phyloP scores from a whole-genome alignment of 768 basidiomycete species.

The Trametes punicea region DNA sequence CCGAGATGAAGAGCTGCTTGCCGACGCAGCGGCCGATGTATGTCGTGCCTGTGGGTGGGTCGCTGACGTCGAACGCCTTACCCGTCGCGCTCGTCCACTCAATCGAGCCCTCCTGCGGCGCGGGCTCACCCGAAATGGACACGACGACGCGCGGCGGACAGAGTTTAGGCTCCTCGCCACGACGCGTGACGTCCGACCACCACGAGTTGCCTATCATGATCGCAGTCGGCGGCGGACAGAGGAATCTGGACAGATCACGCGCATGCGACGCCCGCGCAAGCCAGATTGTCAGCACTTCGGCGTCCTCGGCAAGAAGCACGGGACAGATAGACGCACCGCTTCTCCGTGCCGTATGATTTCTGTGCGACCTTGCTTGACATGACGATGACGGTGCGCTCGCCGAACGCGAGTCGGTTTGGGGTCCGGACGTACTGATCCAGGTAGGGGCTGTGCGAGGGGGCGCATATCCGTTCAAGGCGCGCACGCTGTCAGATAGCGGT shows the following conservation, averaged over 20 bases:
- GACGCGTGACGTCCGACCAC: conserved; percentile 81
- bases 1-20: conserved; percentile 92
- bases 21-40: conserved; percentile 92
- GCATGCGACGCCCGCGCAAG: conserved; percentile 15
- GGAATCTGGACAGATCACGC: conserved; percentile 50
- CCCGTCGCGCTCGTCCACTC: conserved; percentile 88
- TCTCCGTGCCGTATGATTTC: conserved; percentile 96
- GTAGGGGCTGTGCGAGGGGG: conserved; percentile 46
- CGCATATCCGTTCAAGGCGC: conserved; percentile 13
- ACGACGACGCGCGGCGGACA: conserved; percentile 81
- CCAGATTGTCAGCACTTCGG: conserved; percentile 2
- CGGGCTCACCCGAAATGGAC: conserved; percentile 88
- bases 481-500: conserved; percentile 18
- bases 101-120: conserved; percentile 79
- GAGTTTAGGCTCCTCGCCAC: conserved; percentile 71
- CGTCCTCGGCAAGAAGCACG: conserved; percentile 4
- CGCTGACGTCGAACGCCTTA: conserved; percentile 76
- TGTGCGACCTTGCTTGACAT: conserved; percentile 99
- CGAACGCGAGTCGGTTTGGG: conserved; percentile 81
- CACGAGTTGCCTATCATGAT: conserved; percentile 92
- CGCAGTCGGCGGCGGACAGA: conserved; percentile 91
- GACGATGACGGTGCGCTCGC: conserved; percentile 91
- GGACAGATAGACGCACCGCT: conserved; percentile 53
- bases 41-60: conserved; percentile 78
- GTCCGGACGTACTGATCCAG: conserved; percentile 84